Percentiles rank a stretch among this genome's conserved stretches.
These are phyloP conservation scores for Monsonia emarginata DNA, from an alignment of 441 rosid species.

Conservation along the genomic window DNA sequence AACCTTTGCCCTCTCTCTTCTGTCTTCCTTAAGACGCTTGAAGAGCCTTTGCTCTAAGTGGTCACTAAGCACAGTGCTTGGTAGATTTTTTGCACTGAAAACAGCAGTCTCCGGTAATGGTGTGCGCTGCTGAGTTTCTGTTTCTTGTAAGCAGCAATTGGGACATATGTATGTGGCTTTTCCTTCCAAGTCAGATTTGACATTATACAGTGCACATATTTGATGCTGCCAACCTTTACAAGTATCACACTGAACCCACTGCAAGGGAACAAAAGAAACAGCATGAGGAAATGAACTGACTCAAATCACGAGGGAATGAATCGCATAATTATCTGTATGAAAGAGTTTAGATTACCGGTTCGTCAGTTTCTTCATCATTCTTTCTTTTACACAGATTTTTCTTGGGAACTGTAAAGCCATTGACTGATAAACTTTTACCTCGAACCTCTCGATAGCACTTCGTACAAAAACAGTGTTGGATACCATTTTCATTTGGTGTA, in stretches of 20 bases:
- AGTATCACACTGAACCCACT: constrained; percentile 99
- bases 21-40: constrained; percentile 69
- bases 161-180: constrained; percentile 99
- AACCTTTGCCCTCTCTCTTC: constrained; percentile 76
- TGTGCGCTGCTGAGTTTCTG: constrained; percentile 76
- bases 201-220: constrained; percentile 94
- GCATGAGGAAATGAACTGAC: constrained; percentile 5
- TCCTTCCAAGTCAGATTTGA: constrained; percentile 91
- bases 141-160: constrained; percentile 78
- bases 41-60: constrained; percentile 84
- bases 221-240: constrained; percentile 99
- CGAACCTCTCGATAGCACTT: constrained; percentile 94
- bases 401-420: constrained; percentile 61
- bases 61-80: constrained; percentile 89
- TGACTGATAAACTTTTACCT: constrained; percentile 63
- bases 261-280: constrained; percentile 26
- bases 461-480: constrained; percentile 87
- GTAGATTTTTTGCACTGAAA: constrained; percentile 95
- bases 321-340: constrained; percentile 5
- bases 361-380: constrained; percentile 98
- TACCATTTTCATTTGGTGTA: constrained; percentile 73
- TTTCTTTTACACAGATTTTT: constrained; percentile 89
- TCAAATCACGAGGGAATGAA: constrained; percentile 9
- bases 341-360: constrained; percentile 54
- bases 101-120: constrained; percentile 97